Evolutionary conservation across 148 eudicot genomes (phyloP).

Genomic region (Silene uniflora): DNA sequence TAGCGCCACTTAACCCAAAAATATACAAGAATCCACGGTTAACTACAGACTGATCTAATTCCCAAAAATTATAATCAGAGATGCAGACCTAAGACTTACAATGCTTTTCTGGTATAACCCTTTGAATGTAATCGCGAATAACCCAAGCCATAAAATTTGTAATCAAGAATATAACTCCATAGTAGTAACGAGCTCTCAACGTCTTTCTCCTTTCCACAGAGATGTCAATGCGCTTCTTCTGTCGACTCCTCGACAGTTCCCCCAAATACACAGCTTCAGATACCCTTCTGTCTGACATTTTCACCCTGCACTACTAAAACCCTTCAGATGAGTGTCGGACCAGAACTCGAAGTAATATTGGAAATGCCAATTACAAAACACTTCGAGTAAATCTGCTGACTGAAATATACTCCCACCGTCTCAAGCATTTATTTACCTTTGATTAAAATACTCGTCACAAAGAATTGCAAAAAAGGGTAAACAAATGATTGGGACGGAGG

Average conservation of each 20-base stretch:
- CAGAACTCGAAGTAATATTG: background rate
- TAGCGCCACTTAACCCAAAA: background rate
- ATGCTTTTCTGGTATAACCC: conserved; percentile 45
- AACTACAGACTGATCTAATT: background rate
- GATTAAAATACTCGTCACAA: too few species aligned
- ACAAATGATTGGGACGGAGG: too few species aligned
- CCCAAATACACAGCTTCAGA: conserved; percentile 32
- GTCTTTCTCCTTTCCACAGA: conserved; percentile 43
- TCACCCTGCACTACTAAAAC: background rate
- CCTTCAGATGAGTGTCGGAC: background rate
- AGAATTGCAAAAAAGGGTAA: too few species aligned
- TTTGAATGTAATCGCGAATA: conserved; percentile 77
- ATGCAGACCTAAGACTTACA: conserved; percentile 42
- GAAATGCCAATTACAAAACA: too few species aligned
- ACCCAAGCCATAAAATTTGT: conserved; percentile 77
- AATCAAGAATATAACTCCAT: conserved; percentile 66
- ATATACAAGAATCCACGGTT: background rate
- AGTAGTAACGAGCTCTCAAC: conserved; percentile 66
- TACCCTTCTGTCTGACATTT: conserved; percentile 4
- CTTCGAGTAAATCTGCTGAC: too few species aligned
- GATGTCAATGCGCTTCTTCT: conserved; percentile 33
- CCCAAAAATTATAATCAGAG: background rate
- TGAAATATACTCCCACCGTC: too few species aligned
- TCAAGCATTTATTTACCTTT: too few species aligned
- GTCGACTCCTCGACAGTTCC: conserved; percentile 28